Evolutionary conservation across 75 land plant genomes (phyloP), one percentile per base, ranked within the genome.

Genomic region (Ceratopteris richardii): DNA sequence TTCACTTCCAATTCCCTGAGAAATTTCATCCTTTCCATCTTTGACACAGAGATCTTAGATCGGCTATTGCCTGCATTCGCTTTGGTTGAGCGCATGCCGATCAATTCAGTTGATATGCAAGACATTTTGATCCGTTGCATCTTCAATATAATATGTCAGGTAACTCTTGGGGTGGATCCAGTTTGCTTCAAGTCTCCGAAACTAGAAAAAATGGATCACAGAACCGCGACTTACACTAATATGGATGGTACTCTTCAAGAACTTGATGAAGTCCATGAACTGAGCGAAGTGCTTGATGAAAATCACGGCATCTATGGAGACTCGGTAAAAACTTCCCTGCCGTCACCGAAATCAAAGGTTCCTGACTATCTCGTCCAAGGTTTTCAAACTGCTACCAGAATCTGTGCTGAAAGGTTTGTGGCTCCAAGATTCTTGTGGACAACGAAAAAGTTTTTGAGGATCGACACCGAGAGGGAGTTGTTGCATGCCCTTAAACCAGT

Each of bases 151-250:
- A 66, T 86, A 20, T 83, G 81, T 59, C 60, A 65, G 13, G 42
- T 83, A 17, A 77, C 80, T 1, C 80, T 86, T 44, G 83, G 83
- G 16, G 70, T 53, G 27, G 90, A 83, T 41, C 83, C 81, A 5
- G 66, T 31, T 0, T 74, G 70, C 29, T 59, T 86, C 26, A 33
- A 50, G 54, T 66, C 66, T 0, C 54, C 65, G 28, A 61, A 67
- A 16, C 25, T 76, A 16, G 65, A 65, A 2, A 13, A 18, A 27
- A 70, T 82, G 5, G 79, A 82, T 46, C 83, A 86, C 14, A 66
- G 39, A 1, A 80, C 86, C 62, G 4, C 55, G 53, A 56, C 63
- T 79, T 25, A 75, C 65, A 56, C 10, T 48, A 0, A 57, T 13
- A 27, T 31, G 86, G 14, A 70, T 79, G 59, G 46, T 64, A 48